Percentiles rank a stretch among this genome's conserved stretches.
Evolutionary conservation across 129 eudicot species (phyloP).

Genomic region (Erigeron canadensis): DNA sequence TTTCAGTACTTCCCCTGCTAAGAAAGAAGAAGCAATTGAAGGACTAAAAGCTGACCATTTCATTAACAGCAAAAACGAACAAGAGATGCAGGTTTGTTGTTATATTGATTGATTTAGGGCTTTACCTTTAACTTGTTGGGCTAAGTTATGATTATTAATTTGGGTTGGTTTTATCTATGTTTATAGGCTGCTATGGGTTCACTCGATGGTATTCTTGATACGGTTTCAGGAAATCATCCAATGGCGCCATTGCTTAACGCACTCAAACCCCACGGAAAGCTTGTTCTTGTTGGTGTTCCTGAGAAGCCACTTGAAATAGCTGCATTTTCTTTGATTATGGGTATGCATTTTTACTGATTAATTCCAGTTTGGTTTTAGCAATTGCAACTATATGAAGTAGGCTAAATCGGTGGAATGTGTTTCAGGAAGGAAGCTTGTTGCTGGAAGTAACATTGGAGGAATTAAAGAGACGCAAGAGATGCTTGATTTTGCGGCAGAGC

Average conservation of each 20-base stretch:
- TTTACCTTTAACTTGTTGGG: not conserved
- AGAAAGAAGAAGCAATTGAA: constrained; percentile 45
- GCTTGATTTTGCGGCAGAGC: constrained; percentile 60
- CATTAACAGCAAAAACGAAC: constrained; percentile 41
- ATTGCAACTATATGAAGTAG: too few relatives aligned
- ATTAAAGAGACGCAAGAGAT: constrained; percentile 61
- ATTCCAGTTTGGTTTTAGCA: too few relatives aligned
- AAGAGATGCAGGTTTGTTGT: constrained; percentile 36
- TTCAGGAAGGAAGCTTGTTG: constrained; percentile 43
- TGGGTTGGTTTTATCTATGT: not conserved
- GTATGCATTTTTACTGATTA: constrained; percentile 23
- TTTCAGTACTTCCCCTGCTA: constrained; percentile 45
- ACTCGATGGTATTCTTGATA: constrained; percentile 58
- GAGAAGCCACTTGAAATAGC: constrained; percentile 52
- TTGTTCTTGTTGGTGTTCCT: constrained; percentile 52
- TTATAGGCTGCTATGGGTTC: constrained; percentile 42
- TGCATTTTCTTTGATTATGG: constrained; percentile 45
- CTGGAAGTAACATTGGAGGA: constrained; percentile 43
- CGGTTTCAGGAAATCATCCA: constrained; percentile 45
- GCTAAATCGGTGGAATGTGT: too few relatives aligned
- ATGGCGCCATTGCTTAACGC: constrained; percentile 37
- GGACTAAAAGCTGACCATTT: constrained; percentile 54
- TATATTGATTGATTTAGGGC: not conserved
- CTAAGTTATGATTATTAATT: not conserved
- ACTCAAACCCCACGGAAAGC: constrained; percentile 51